Evolutionary conservation across 148 eudicot genomes (phyloP), one percentile per base, ranked within the genome.

Genomic region (Rhododendron molle): DNA sequence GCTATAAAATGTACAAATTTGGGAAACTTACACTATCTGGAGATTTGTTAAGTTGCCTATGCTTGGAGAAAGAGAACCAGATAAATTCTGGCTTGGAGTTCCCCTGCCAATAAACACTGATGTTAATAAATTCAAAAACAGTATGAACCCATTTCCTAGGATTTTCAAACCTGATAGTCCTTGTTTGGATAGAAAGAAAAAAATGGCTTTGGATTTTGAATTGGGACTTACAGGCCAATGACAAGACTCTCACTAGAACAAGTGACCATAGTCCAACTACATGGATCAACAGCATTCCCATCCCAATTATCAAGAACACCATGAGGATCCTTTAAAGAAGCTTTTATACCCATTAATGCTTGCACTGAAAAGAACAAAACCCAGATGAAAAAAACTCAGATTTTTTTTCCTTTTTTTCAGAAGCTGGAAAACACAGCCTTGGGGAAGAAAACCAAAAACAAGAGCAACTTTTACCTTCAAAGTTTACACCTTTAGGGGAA

Each of bases 201-300:
- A 73, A 18, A 34, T 47, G 49, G 30, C 47, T 74, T 49, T 34
- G 34, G 0, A 40, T 73, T 58, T 84, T 2, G 82, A 84, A 34
- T 58, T 34, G 26, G 43, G 40, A 84, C 92, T 90, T 88, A 93
- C 96, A 93, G 83, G 92, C 92, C 93, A 88, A 89, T 92, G 67
- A 93, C 96, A 32, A 93, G 90, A 89, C 83, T 85, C 44, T 92
- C 92, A 85, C 89, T 32, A 67, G 95, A 92, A 86, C 97, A 94
- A 86, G 95, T 93, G 84, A 94, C 91, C 97, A 94, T 93, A 71
- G 94, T 85, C 97, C 95, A 94, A 78, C 95, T 93, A 90, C 97
- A 94, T 54, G 97, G 97, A 92, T 93, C 97, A 87, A 94, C 96
- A 71, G 96, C 87, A 76, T 91, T 87, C 3, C 91, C 90, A 91